Base-by-base conservation (phyloP, 805 yeast genomes). In the Candida awuae region DNA sequence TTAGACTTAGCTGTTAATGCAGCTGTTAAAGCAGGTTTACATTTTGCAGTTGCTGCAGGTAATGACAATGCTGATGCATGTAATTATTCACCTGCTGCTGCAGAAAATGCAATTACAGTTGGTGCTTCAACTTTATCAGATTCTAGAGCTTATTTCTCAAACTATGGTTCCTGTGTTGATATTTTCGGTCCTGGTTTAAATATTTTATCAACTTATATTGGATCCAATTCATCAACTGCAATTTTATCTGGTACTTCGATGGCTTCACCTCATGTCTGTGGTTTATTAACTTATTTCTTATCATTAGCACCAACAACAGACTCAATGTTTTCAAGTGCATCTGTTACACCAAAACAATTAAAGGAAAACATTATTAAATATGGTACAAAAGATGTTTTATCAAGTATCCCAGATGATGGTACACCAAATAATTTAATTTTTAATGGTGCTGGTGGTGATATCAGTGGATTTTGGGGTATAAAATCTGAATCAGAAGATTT, bases 211-310 rank as follows among this genome's bases (percentile, higher is more conserved):
- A 82, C 90, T 28, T 84, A 82, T 59, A 83, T 80, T 59, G 92
- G 94, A 32, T 77, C 86, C 4, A 69, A 72, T 37, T 63, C 75
- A 38, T 84, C 87, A 31, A 81, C 90, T 49, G 87, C 92, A 32
- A 75, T 84, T 29, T 69, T 84, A 59, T 83, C 95, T 28, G 98
- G 98, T 65, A 90, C 97, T 9, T 90, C 97, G 13, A 90, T 90
- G 98, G 96, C 97, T 17, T 83, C 97, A 28, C 97, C 98, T 33
- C 96, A 87, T 57, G 88, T 88, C 51, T 80, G 87, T 44, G 98
- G 98, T 52, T 71, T 90, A 60, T 76, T 87, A 55, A 75, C 95
- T 8, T 90, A 90, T 71, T 90, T 76, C 66, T 68, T 88, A 58
- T 81, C 95, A 6, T 73, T 87, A 62, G 85, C 83, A 65, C 94